Percentiles rank a stretch among this genome's conserved stretches.
Evolutionary conservation across 352 stramenopile genomes (phyloP).

Genomic region (Pythium volutum): DNA sequence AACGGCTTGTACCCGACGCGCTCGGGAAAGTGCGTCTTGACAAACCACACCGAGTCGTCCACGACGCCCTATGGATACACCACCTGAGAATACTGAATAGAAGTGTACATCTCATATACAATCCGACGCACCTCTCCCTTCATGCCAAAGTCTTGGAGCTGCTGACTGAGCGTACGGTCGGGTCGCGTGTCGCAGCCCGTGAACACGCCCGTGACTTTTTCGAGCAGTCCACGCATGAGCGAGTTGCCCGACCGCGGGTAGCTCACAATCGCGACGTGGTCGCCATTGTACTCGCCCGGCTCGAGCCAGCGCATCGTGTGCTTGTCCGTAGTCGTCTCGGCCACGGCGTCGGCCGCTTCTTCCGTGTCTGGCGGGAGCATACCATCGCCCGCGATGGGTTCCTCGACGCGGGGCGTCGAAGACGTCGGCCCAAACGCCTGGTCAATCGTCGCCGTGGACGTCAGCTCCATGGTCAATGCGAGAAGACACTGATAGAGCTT

Average conservation of each 20-base stretch:
- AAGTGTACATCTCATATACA: too few relatives aligned
- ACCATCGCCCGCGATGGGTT: neutral
- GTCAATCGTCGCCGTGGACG: conserved; percentile 11
- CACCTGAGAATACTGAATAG: too few relatives aligned
- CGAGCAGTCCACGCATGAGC: conserved; percentile 93
- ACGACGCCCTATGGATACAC: conserved; percentile 89
- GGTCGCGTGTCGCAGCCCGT: conserved; percentile 97
- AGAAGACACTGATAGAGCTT: conserved; percentile 34
- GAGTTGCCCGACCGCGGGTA: conserved; percentile 98
- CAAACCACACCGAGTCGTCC: conserved; percentile 93
- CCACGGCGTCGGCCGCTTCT: conserved; percentile 13
- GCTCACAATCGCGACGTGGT: conserved; percentile 90
- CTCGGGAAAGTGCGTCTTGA: conserved; percentile 99
- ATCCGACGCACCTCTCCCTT: conserved; percentile 70
- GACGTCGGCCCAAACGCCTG: conserved; percentile 6
- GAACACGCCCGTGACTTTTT: conserved; percentile 93
- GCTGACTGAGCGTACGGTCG: conserved; percentile 90
- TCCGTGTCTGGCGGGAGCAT: conserved; percentile 12
- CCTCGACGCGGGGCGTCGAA: neutral
- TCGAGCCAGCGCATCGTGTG: conserved; percentile 61
- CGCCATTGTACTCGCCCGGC: conserved; percentile 53
- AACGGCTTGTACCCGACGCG: conserved; percentile 89
- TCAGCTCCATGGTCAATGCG: conserved; percentile 22
- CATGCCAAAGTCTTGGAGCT: conserved; percentile 88
- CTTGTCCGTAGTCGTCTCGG: conserved; percentile 8